Evolutionary conservation across 2,329 filamentous ascomycete species (phyloP).

Genomic region (Dothistroma pini): DNA sequence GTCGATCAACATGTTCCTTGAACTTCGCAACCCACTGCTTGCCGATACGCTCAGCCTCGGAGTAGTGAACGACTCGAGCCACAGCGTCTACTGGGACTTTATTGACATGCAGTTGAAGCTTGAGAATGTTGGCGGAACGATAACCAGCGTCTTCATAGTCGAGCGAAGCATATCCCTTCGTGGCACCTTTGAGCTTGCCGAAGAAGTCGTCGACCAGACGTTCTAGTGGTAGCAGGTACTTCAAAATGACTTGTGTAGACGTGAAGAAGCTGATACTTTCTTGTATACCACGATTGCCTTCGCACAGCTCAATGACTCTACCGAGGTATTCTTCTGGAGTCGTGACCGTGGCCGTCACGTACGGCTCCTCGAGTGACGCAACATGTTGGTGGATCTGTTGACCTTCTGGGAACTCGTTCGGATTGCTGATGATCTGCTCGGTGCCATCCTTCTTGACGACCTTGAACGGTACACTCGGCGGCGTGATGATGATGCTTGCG

Average conservation of each 20-base stretch:
- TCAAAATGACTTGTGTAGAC: slow-evolving; percentile 85
- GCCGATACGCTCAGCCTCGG: slow-evolving; percentile 76
- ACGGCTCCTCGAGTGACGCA: slow-evolving; percentile 65
- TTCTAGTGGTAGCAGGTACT: slow-evolving; percentile 82
- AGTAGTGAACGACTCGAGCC: slow-evolving; percentile 79
- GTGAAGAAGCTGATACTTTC: slow-evolving; percentile 88
- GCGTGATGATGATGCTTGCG: slow-evolving; percentile 92
- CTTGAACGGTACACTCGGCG: slow-evolving; percentile 90
- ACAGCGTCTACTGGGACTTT: slow-evolving; percentile 91
- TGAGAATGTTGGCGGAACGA: slow-evolving; percentile 73
- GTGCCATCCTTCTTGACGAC: slow-evolving; percentile 73
- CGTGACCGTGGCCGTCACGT: slow-evolving; percentile 79
- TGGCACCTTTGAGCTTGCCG: slow-evolving; percentile 88
- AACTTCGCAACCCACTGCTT: slow-evolving; percentile 91
- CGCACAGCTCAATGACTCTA: slow-evolving; percentile 91
- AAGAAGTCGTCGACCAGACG: slow-evolving; percentile 97
- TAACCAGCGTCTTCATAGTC: slow-evolving; percentile 97
- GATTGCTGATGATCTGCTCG: slow-evolving; percentile 77
- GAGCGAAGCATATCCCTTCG: slow-evolving; percentile 91
- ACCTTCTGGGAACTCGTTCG: slow-evolving; percentile 80
- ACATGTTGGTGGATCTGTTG: slow-evolving; percentile 55
- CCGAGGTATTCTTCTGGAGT: slow-evolving; percentile 92
- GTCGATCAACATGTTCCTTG: slow-evolving; percentile 87
- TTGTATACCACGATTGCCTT: slow-evolving; percentile 82
- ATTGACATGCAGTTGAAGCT: slow-evolving; percentile 91